Conservation (phyloP, 768 basidiomycete genomes). For the Chlorophyllum brunneum region DNA sequence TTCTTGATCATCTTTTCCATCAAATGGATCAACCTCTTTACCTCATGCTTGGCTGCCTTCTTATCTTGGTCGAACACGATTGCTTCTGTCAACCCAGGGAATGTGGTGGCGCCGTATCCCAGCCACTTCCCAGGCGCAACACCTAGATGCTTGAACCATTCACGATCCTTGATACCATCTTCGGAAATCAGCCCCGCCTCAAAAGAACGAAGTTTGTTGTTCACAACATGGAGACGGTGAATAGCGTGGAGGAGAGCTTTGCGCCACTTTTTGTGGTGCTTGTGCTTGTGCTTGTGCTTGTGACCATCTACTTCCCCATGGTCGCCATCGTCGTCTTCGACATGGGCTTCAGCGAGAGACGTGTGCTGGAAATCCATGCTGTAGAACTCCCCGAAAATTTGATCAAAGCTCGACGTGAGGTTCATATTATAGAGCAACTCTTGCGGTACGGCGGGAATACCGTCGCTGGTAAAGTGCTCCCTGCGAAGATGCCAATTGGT, state of each 20-base stretch:
- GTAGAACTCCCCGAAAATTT: not conserved
- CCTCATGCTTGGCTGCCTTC: conserved; percentile 60
- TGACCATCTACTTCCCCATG: not conserved
- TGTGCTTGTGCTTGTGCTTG: conserved; percentile 7
- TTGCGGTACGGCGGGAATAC: not conserved
- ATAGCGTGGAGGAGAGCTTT: conserved; percentile 42
- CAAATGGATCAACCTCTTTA: conserved; percentile 45
- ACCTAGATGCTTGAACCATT: conserved; percentile 78
- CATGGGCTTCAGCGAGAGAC: not conserved
- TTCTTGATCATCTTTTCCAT: conserved; percentile 46
- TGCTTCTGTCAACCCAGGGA: conserved; percentile 78
- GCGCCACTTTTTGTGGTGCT: conserved; percentile 13
- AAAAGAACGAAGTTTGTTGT: conserved; percentile 58
- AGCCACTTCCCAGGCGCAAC: conserved; percentile 78
- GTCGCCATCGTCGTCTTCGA: not conserved
- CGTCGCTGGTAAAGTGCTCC: not conserved
- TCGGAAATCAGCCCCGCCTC: conserved; percentile 73
- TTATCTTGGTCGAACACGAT: conserved; percentile 65
- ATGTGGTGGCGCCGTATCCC: conserved; percentile 85
- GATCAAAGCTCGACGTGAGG: not conserved
- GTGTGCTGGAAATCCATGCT: not conserved
- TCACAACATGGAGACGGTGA: conserved; percentile 49
- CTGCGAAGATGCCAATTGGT: not conserved
- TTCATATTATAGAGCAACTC: not conserved
- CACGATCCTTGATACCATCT: conserved; percentile 66